Evolutionary conservation across 2,329 filamentous ascomycete species (phyloP).

Genomic region (Graphiopsis chlorocephala): DNA sequence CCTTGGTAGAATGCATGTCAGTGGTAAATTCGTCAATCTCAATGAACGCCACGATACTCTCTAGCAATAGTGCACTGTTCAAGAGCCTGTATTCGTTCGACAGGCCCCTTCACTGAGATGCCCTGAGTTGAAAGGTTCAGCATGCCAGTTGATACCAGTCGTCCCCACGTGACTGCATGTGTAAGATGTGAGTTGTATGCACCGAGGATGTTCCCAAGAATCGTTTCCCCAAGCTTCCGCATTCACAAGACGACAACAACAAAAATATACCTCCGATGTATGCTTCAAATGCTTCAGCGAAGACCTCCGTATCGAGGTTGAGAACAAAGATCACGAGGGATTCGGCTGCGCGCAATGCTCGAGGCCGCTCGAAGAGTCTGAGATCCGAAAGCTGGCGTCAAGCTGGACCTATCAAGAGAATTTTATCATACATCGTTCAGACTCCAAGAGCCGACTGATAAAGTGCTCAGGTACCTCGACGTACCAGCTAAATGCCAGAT

Average conservation of each 20-base stretch:
- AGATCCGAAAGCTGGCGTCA: slow-evolving; percentile 19
- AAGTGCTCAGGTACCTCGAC: slow-evolving; percentile 16
- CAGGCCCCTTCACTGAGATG: not conserved
- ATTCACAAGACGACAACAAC: not conserved
- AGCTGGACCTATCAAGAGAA: slow-evolving; percentile 16
- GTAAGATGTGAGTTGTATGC: slow-evolving; percentile 12
- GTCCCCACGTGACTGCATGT: not conserved
- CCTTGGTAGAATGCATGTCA: slow-evolving; percentile 33
- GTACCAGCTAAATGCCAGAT: slow-evolving; percentile 11
- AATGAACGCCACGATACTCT: not conserved
- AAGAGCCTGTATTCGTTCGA: not conserved
- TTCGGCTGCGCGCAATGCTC: slow-evolving; percentile 24
- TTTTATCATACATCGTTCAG: not conserved
- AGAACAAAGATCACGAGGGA: not conserved
- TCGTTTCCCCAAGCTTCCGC: slow-evolving; percentile 15
- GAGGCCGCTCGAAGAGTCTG: slow-evolving; percentile 15
- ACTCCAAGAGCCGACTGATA: not conserved
- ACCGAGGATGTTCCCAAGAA: slow-evolving; percentile 9
- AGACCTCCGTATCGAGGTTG: slow-evolving; percentile 17
- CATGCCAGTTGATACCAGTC: not conserved
- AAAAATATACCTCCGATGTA: slow-evolving; percentile 6
- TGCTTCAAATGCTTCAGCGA: slow-evolving; percentile 24
- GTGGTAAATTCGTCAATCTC: not conserved
- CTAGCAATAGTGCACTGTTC: not conserved
- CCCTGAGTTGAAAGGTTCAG: not conserved